Conservation (phyloP, 768 basidiomycete species). For the Trametopsis cervina region DNA sequence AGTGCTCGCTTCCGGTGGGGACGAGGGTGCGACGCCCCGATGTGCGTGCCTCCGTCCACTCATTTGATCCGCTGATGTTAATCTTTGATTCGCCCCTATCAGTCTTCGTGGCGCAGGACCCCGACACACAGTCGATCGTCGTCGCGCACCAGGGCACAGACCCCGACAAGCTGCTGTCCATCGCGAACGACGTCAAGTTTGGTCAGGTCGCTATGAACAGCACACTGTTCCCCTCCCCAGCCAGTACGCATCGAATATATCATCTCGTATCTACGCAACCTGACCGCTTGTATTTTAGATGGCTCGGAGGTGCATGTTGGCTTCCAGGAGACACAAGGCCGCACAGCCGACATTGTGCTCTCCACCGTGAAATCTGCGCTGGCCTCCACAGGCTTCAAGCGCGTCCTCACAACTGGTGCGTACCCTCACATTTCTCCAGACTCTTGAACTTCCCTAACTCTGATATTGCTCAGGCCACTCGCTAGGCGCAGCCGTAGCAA, state of each 20-base stretch:
- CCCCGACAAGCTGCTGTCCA: slow-evolving; percentile 20
- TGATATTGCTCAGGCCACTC: slow-evolving; percentile 18
- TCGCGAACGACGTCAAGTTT: slow-evolving; percentile 21
- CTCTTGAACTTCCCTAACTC: neutral
- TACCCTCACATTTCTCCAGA: neutral
- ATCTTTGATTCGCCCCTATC: neutral
- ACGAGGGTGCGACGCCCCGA: slow-evolving; percentile 15
- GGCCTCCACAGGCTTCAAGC: slow-evolving; percentile 20
- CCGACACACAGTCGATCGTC: slow-evolving; percentile 27
- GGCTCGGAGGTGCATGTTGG: slow-evolving; percentile 21
- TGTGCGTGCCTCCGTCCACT: slow-evolving; percentile 10
- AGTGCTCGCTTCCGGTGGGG: slow-evolving; percentile 20
- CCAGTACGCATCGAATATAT: slow-evolving; percentile 8
- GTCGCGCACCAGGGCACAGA: slow-evolving; percentile 34
- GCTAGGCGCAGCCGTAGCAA: slow-evolving; percentile 27
- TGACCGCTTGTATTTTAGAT: slow-evolving; percentile 1
- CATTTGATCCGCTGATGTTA: neutral
- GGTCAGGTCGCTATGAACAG: slow-evolving; percentile 24
- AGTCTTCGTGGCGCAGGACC: slow-evolving; percentile 27
- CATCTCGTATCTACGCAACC: neutral
- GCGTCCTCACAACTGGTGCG: slow-evolving; percentile 18
- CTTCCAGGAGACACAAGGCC: slow-evolving; percentile 22
- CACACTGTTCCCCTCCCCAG: slow-evolving; percentile 31
- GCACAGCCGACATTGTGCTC: slow-evolving; percentile 21
- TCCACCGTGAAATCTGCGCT: slow-evolving; percentile 21